phyloP scores from a whole-genome alignment of 257 asterid genomes.

The Linaria vulgaris region DNA sequence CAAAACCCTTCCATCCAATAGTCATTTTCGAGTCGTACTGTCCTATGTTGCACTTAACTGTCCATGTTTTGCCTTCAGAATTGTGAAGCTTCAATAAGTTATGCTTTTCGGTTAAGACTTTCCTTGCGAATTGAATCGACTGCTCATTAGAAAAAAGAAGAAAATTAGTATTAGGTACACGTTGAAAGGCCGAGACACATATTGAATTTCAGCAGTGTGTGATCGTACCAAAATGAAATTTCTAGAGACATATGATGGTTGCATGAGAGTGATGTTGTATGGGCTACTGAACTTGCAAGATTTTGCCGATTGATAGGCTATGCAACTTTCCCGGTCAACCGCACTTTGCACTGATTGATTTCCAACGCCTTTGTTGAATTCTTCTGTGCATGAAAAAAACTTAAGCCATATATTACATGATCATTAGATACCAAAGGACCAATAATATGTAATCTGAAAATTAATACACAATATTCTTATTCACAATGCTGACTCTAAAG shows the following conservation, averaged over 20 bases:
- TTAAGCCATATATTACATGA: no score
- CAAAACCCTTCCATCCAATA: conserved; percentile 27
- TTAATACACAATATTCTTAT: no score
- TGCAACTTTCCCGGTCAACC: no score
- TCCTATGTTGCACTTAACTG: background rate
- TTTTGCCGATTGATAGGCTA: conserved; percentile 21
- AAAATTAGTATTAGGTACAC: no score
- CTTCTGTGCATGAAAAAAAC: no score
- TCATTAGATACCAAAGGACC: no score
- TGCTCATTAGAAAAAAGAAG: background rate
- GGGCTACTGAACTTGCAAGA: conserved; percentile 8
- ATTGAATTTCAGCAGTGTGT: no score
- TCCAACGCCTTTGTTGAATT: no score
- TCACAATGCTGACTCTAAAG: no score
- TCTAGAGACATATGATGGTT: conserved; percentile 16
- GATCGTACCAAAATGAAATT: conserved; percentile 12
- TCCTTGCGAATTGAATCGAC: background rate
- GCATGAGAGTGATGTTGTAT: conserved; percentile 19
- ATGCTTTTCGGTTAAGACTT: background rate
- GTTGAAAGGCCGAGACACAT: no score
- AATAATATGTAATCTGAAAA: no score
- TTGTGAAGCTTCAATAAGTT: background rate
- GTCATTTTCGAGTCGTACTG: background rate
- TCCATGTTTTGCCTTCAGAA: conserved; percentile 10
- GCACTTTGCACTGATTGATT: no score